Evolutionary conservation across 2,329 filamentous ascomycete genomes (phyloP), one percentile per base, ranked within the genome.

Genomic region (Aphanoascus verrucosus): DNA sequence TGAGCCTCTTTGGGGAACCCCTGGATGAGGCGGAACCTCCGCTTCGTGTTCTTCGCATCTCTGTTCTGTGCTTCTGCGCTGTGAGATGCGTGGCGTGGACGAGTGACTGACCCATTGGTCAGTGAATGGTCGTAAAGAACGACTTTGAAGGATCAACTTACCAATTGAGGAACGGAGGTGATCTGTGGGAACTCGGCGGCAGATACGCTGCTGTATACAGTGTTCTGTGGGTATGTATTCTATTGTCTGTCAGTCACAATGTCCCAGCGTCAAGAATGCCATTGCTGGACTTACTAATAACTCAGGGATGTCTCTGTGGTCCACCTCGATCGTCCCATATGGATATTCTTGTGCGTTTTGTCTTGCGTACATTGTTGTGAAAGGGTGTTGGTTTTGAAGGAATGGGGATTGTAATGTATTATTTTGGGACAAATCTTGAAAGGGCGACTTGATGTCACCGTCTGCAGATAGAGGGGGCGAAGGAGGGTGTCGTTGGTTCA

Each of bases 391-490:
- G 35, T 40, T 56, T 14, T 23, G 35, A 51, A 49, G 38, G 44
- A 44, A 53, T 15, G 54, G 44, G n/a, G 49, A 49, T 35, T 19
- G 40, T 38, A 20, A 15, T 15, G 19, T 53, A 44, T 44, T 51
- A 51, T 49, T 38, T 34, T 55, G 55, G 31, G 52, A 50, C 35
- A 49, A 41, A 7, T 40, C 41, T 15, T 49, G 54, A 37, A 56
- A 32, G 32, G n/a, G 47, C 15, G 17, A 20, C 32, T 55, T 56
- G 19, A 54, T 20, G 8, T 59, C 57, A 46, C 52, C 54, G 54
- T 58, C 54, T 47, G 53, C 53, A 37, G 58, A 58, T 28, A 28
- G 54, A 42, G 58, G 56, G 54, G 58, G 56, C 32, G 58, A 56
- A 23, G 56, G 56, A n/a, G 52, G 58, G 45, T 56, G 57, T 32